Evolutionary conservation across 768 basidiomycete genomes (phyloP).

Genomic region (Cystobasidium tubakii): DNA sequence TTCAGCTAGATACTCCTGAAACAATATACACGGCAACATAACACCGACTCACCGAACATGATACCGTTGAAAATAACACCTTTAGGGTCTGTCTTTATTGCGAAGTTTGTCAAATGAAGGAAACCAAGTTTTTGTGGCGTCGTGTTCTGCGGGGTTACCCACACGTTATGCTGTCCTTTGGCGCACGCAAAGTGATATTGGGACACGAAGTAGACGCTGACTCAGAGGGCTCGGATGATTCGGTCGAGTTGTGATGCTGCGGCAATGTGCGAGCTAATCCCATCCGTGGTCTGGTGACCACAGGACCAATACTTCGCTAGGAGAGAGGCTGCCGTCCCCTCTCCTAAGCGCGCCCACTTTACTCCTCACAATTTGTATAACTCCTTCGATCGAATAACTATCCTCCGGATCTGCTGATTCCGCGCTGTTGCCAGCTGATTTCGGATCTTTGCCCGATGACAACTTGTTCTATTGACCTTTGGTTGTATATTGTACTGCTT

Average conservation of each 20-base stretch:
- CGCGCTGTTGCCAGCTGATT: conserved; percentile 1
- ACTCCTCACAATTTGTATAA: not conserved
- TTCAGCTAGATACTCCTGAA: not conserved
- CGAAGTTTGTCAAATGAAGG: conserved; percentile 9
- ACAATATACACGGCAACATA: not conserved
- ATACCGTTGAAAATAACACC: conserved; percentile 33
- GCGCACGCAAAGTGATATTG: not conserved
- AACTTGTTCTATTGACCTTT: conserved; percentile 3
- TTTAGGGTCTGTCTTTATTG: conserved; percentile 11
- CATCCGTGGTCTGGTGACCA: not conserved
- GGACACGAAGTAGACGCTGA: not conserved
- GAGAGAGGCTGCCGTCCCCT: not conserved
- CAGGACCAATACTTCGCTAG: not conserved
- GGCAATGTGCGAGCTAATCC: not conserved
- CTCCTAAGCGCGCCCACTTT: not conserved
- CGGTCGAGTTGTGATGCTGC: conserved; percentile 9
- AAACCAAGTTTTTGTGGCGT: not conserved
- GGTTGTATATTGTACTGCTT: conserved; percentile 31
- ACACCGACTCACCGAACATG: conserved; percentile 34
- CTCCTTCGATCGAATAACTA: not conserved
- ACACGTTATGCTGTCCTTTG: not conserved
- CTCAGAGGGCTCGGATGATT: not conserved
- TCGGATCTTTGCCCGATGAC: conserved; percentile 3
- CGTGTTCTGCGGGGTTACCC: not conserved
- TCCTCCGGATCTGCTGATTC: not conserved